Evolutionary conservation across 371 early-diverging fungal genomes (phyloP).

Genomic region (Funneliformis caledonium): DNA sequence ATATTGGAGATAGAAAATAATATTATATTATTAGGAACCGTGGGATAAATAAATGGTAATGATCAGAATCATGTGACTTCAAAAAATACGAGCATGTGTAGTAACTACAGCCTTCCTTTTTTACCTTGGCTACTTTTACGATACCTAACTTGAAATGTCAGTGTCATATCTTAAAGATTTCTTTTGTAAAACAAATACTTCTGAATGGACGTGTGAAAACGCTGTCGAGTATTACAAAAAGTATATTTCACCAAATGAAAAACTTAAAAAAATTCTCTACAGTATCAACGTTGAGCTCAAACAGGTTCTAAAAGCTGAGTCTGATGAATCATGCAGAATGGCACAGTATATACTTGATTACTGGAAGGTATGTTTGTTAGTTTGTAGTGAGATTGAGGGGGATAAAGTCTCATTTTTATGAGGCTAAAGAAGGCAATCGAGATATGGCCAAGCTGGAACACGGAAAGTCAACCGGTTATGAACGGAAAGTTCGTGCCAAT

Average conservation of each 20-base stretch:
- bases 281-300: not conserved
- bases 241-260: slow-evolving; percentile 17
- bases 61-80: too few species aligned
- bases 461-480: slow-evolving; percentile 26
- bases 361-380: slow-evolving; percentile 32
- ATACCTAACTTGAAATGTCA: too few species aligned
- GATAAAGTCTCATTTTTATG: slow-evolving; percentile 33
- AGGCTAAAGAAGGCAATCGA: slow-evolving; percentile 39
- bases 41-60: too few species aligned
- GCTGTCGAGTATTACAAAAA: slow-evolving; percentile 21
- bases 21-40: too few species aligned
- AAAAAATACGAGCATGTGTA: too few species aligned
- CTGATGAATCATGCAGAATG: not conserved
- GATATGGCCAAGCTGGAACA: slow-evolving; percentile 30
- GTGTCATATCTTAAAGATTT: too few species aligned
- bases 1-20: too few species aligned
- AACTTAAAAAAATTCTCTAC: slow-evolving; percentile 17
- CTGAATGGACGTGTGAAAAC: slow-evolving; percentile 21
- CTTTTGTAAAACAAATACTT: slow-evolving; percentile 21
- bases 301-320: not conserved
- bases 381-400: slow-evolving; percentile 20
- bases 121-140: too few species aligned
- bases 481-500: too few species aligned
- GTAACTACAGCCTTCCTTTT: too few species aligned
- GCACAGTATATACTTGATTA: slow-evolving; percentile 34